Evolutionary conservation across 306 rosid genomes (phyloP), one percentile per base, ranked within the genome.

Genomic region (Herpetospermum pedunculosum): DNA sequence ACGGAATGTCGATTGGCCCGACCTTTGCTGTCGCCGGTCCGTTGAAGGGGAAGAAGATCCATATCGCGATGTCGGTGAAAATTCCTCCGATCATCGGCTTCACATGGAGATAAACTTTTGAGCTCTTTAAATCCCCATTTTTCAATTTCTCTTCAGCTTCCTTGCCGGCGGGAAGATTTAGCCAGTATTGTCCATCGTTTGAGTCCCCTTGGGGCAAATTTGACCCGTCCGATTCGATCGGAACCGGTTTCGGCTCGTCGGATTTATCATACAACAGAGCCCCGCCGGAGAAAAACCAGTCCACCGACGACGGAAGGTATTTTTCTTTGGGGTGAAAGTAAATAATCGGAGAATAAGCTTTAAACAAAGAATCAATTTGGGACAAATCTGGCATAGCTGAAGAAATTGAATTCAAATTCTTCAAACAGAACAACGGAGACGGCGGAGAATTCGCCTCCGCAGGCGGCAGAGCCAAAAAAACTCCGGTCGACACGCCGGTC

Each of bases 31-130:
- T 86, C 2, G 86, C 86, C 2, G 88, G 87, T 0, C 96, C 98
- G 71, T 92, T 90, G 60, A 90, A 90, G 13, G 96, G 98, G 60
- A 85, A 90, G 80, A 92, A 92, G 2, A 90, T 12, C 96, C 98
- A 92, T n/a, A 80, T 79, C 0, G 76, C 86, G 4, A 92, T 58
- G 81, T 92, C 96, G 1, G 91, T 88, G 78, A 87, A 83, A 6
- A 85, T 88, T 13, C 89, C 85, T 16, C 98, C 96, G 1, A 92
- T 14, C 89, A 90, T 87, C 7, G 92, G 90, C 62, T 92, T 92
- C 2, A 81, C 75, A 76, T 90, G 98, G 21, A 85, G 10, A 74
- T 87, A 87, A 48, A 64, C 85, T 57, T 84, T 75, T 1, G 83
- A 80, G 50, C 53, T 77, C 46, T 26, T 72, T 43, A 92, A 74